Conservation (phyloP, 2,329 filamentous ascomycete species). For the Colletotrichum lupini region DNA sequence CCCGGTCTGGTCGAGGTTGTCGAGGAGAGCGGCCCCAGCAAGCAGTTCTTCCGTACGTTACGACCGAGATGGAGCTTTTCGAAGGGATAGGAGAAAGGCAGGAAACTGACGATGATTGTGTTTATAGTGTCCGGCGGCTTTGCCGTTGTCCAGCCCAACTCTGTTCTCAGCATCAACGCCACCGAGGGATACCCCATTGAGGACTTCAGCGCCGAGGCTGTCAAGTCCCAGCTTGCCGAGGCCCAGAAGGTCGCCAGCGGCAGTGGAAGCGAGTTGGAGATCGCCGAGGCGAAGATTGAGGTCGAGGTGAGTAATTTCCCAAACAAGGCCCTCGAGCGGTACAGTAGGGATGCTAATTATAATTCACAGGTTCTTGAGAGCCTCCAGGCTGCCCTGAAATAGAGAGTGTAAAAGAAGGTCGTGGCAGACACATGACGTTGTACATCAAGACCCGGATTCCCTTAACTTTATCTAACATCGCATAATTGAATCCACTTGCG, state of each 20-base stretch:
- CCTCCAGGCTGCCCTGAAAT: conserved; percentile 84
- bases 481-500: conserved; percentile 38
- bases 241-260: conserved; percentile 94
- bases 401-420: conserved; percentile 66
- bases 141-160: conserved; percentile 95
- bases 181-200: conserved; percentile 95
- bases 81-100: conserved; percentile 29
- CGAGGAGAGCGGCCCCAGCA: conserved; percentile 88
- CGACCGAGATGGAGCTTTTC: conserved; percentile 32
- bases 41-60: conserved; percentile 97
- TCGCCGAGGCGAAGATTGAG: conserved; percentile 99
- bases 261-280: conserved; percentile 93
- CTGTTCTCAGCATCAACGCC: conserved; percentile 95
- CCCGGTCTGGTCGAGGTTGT: conserved; percentile 95
- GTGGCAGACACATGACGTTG: conserved; percentile 47
- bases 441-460: conserved; percentile 51
- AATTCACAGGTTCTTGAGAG: conserved; percentile 79
- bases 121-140: conserved; percentile 93
- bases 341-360: conserved; percentile 48
- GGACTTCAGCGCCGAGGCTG: conserved; percentile 93
- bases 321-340: not conserved
- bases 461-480: conserved; percentile 36
- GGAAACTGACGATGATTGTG: conserved; percentile 30
- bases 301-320: conserved; percentile 77
- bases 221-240: conserved; percentile 90